Conservation (phyloP, 2,329 filamentous ascomycete genomes). For the Colletotrichum euphorbiae region DNA sequence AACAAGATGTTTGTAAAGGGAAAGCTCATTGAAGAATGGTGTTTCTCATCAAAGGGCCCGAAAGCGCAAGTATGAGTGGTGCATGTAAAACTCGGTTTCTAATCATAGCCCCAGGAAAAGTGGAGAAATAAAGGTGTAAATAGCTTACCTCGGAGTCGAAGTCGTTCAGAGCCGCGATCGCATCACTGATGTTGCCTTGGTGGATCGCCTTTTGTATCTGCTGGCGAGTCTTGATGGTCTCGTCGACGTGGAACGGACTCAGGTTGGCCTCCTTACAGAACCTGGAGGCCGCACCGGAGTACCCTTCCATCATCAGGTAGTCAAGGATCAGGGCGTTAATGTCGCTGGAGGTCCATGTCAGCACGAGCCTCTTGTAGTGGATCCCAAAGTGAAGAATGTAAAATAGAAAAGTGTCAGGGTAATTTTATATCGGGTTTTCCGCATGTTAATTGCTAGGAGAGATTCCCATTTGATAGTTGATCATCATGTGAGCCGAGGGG, state of each 20-base stretch:
- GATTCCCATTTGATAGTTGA: conserved; percentile 98
- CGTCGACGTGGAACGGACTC: conserved; percentile 75
- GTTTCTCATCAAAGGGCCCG: conserved; percentile 89
- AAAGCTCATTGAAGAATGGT: conserved; percentile 65
- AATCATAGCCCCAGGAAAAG: conserved; percentile 78
- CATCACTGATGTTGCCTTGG: conserved; percentile 83
- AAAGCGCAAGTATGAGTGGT: conserved; percentile 94
- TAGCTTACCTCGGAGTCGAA: conserved; percentile 86
- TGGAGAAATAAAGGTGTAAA: conserved; percentile 31
- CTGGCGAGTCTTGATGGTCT: conserved; percentile 81
- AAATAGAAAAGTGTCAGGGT: conserved; percentile 60
- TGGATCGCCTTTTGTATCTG: conserved; percentile 89
- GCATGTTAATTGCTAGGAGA: conserved; percentile 95
- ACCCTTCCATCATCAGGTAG: conserved; percentile 96
- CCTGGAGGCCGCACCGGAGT: conserved; percentile 89
- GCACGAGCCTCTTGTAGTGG: conserved; percentile 34
- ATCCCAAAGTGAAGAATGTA: conserved; percentile 11
- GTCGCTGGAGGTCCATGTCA: conserved; percentile 70
- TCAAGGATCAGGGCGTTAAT: conserved; percentile 97
- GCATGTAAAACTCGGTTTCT: conserved; percentile 93
- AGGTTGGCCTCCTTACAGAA: conserved; percentile 96
- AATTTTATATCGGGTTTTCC: conserved; percentile 86
- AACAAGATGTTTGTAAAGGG: conserved; percentile 26
- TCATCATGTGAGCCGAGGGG: conserved; percentile 72
- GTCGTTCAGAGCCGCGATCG: conserved; percentile 89